phyloP scores from a whole-genome alignment of 192 early-diverging fungal genomes.

The Rhizoclosmatium sp. region DNA sequence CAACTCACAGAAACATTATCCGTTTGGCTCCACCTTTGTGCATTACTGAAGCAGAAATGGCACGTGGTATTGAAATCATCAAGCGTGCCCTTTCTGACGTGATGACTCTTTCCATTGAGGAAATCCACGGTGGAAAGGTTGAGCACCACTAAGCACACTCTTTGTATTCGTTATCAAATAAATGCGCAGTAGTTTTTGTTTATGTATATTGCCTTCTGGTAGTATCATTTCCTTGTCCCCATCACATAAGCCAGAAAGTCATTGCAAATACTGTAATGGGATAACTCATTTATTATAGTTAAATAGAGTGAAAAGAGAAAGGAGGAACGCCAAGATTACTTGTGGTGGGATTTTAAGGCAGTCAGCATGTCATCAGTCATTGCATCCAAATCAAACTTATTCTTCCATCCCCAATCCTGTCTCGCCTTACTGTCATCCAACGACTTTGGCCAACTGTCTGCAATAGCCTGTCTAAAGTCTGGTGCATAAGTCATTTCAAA shows the following conservation, averaged over 20 bases:
- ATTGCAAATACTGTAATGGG: no score
- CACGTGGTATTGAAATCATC: slow-evolving; percentile 82
- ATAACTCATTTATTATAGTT: no score
- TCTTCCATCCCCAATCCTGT: slow-evolving; percentile 73
- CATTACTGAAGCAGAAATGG: slow-evolving; percentile 92
- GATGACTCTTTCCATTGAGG: slow-evolving; percentile 57
- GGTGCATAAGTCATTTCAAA: slow-evolving; percentile 67
- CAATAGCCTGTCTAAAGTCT: slow-evolving; percentile 72
- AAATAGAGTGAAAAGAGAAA: no score
- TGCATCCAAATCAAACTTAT: slow-evolving; percentile 60
- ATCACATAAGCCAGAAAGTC: no score
- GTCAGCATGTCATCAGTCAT: slow-evolving; percentile 68
- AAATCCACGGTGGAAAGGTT: slow-evolving; percentile 63
- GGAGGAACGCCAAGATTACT: no score
- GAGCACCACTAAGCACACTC: background rate
- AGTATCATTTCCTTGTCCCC: no score
- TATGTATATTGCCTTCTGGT: no score
- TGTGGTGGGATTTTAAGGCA: background rate
- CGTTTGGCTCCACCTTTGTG: slow-evolving; percentile 94
- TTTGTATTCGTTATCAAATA: background rate
- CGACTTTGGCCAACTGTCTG: slow-evolving; percentile 69
- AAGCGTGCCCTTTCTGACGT: slow-evolving; percentile 80
- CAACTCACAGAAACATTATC: slow-evolving; percentile 98
- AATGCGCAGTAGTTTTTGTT: no score
- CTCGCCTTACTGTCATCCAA: slow-evolving; percentile 68